phyloP scores from a whole-genome alignment of 345 rosid species.

The Cardamine occulta region DNA sequence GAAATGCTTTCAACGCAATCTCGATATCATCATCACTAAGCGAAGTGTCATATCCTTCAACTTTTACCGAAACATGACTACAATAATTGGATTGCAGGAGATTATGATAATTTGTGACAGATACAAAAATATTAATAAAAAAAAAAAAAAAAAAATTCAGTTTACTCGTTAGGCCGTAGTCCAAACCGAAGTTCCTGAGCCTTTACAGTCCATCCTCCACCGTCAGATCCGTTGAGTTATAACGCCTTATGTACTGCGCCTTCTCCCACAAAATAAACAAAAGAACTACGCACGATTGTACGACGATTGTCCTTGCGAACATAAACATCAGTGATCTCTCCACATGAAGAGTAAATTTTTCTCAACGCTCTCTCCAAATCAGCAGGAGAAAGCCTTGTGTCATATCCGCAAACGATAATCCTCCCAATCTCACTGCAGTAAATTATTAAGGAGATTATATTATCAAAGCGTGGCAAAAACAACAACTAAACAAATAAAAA shows the following conservation, averaged over 20 bases:
- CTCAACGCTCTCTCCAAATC: neutral
- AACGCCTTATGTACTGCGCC: neutral
- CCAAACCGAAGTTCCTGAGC: neutral
- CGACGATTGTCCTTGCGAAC: neutral
- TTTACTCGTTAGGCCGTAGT: neutral
- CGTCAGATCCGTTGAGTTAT: neutral
- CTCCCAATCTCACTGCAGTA: constrained; percentile 10
- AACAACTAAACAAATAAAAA: neutral
- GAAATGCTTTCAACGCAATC: neutral
- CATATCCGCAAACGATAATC: neutral
- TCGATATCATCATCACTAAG: neutral
- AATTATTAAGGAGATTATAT: neutral
- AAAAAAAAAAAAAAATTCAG: neutral
- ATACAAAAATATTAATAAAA: neutral
- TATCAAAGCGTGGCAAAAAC: neutral
- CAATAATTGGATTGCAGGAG: neutral
- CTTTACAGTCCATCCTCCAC: neutral
- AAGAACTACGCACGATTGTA: neutral
- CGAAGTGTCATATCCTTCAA: constrained; percentile 6
- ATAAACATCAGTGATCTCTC: constrained; percentile 28
- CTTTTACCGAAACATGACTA: neutral
- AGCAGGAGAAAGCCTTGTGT: neutral
- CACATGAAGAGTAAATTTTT: constrained; percentile 6
- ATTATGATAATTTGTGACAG: neutral
- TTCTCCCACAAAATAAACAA: neutral